Percentiles rank a stretch among this genome's conserved stretches.
These are phyloP conservation scores for Lecanicillium sp. DNA, from an alignment of 2,329 filamentous ascomycete species.

Conservation along the genomic window DNA sequence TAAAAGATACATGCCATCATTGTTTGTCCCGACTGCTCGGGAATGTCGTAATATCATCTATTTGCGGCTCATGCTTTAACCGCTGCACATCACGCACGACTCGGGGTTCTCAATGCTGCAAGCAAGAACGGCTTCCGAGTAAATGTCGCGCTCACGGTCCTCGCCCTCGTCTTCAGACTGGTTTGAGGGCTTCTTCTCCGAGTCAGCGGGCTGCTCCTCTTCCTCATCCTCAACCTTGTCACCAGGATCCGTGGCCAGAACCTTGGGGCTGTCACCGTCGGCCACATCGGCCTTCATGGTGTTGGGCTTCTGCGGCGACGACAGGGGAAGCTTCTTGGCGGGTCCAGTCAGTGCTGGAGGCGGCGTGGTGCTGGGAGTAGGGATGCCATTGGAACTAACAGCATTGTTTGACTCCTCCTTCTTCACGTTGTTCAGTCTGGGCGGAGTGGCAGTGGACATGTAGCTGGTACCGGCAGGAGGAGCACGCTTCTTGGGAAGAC, in stretches of 20 bases:
- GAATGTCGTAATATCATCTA: slow-evolving; percentile 1
- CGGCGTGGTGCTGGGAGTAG: slow-evolving; percentile 62
- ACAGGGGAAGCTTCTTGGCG: slow-evolving; percentile 33
- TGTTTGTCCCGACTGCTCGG: slow-evolving; percentile 4
- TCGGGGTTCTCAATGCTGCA: slow-evolving; percentile 99
- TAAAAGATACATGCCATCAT: slow-evolving; percentile 17
- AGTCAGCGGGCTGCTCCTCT: slow-evolving; percentile 27
- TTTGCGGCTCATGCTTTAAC: slow-evolving; percentile 41
- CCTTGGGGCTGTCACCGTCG: slow-evolving; percentile 73
- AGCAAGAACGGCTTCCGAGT: slow-evolving; percentile 81
- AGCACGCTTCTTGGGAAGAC: slow-evolving; percentile 61
- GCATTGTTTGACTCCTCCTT: slow-evolving; percentile 37
- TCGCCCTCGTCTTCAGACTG: slow-evolving; percentile 65
- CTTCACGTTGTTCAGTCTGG: slow-evolving; percentile 55
- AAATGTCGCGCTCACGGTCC: slow-evolving; percentile 83
- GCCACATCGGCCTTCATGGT: slow-evolving; percentile 70
- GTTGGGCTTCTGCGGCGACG: slow-evolving; percentile 53
- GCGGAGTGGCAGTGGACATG: slow-evolving; percentile 50
- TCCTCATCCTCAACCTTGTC: slow-evolving; percentile 57
- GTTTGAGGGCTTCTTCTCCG: slow-evolving; percentile 58
- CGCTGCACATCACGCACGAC: slow-evolving; percentile 94
- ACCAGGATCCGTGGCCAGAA: slow-evolving; percentile 64
- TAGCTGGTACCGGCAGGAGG: slow-evolving; percentile 47
- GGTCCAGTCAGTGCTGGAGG: slow-evolving; percentile 40
- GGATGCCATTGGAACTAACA: slow-evolving; percentile 48